Evolutionary conservation across 805 yeast genomes (phyloP), one percentile per base, ranked within the genome.

Genomic region (Geotrichum ghanense): DNA sequence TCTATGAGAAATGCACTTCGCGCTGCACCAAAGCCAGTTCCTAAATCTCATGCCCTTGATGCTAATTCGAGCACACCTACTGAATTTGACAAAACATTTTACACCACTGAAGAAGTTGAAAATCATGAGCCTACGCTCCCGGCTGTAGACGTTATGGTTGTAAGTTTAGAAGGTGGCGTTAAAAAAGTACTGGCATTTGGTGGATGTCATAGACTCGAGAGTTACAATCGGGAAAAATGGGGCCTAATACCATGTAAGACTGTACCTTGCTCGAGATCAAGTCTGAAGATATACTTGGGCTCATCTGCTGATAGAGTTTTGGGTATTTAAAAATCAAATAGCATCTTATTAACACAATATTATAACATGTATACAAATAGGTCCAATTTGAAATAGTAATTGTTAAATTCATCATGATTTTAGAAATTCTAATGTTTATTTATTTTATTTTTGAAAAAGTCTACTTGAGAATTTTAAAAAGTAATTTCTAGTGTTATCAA

Each of bases 171-270:
- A 5, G 90, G 86, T n/a, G n/a, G n/a, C n/a, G n/a, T n/a, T n/a
- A 1, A 64, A 74, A 43, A 70, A 64, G 31, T 73, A 72, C 60
- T 85, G 63, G 94, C 58, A 2, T 86, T 86, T 64, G 95, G 95
- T 4, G 95, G 95, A 0, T 86, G 95, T 59, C 95, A 86, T 59
- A 64, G 95, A 51, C 81, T 86, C 54, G 95, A 86, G 61, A 95
- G 95, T 0, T 87, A 87, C 58, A 92, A 85, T 48, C 65, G 72
- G 35, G 70, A 68, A 37, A 67, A 70, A 1, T 73, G 71, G 24
- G 58, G 63, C 2, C 47, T 47, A 37, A 94, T 87, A 7, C 79
- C 74, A 56, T 81, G 87, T 61, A 81, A 80, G 53, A 57, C 86
- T 6, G 62, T 84, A 25, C 95, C 95, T 1, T 81, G 86, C 4